Evolutionary conservation across 176 grass and related monocot genomes (phyloP), one percentile per base, ranked within the genome.

Genomic region (Thinopyrum elongatum): DNA sequence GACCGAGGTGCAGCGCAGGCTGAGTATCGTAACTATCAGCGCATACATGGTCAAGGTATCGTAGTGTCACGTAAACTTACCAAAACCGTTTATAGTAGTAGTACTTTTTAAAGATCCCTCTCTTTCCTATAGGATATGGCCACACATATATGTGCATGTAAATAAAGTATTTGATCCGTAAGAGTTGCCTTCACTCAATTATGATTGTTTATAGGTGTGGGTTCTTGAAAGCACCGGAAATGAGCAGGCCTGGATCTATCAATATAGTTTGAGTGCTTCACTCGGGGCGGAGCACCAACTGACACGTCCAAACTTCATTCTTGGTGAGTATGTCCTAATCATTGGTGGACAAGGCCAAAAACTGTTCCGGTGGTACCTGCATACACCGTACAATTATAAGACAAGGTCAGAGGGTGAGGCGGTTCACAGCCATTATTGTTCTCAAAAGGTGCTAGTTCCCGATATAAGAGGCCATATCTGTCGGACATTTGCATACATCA

Each of bases 371-470:
- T 66, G 27, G 1, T 66, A 66, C 28, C 1, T 9, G 1, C 65
- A 34, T 34, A 14, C 0, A 30, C 2, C 16, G 13, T 0, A 0
- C 28, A 34, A 14, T 33, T 67, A 16, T 31, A 1, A 0, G 63
- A 8, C 28, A 66, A 4, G 1, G 0, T 29, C 7, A 0, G 13
- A 67, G 29, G 0, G 0, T 0, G 1, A 17, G 3, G 30, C 7
- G 0, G 15, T 34, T 7, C 15, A 31, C 8, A 17, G 0, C 16
- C 15, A 17, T 2, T 4, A 10, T 10, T 9, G 14, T 33, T 67
- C 0, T 3, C 2, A 0, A 19, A 21, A 9, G 0, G 15, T 1
- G 1, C 3, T 1, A 34, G 10, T 29, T 34, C 31, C 65, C 0
- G 0, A 17, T 21, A 67, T 67, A 1, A 34, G 65, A 67, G 65